Base-by-base conservation (phyloP, 495 filamentous ascomycete species). In the Penicillium paxilli region DNA sequence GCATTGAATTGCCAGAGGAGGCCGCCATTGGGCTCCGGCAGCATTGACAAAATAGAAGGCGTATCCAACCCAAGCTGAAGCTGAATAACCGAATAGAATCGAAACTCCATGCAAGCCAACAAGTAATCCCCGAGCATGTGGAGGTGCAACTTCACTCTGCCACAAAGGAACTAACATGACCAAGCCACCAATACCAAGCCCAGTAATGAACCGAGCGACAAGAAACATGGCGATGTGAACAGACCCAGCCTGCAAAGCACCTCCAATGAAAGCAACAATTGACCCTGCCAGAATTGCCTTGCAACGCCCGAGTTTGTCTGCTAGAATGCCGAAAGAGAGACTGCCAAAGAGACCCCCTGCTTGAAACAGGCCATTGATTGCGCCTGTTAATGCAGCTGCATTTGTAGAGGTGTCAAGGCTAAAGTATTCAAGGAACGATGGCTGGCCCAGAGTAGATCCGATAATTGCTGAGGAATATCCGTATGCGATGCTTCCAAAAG, bases 391-490 rank as follows among this genome's bases (percentile, higher is more conserved):
- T 3, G 32, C 7, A 3, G 7, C 32, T 7, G 32, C 32, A 41
- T 68, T 67, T 0, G 73, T 65, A 1, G 74, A 74, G 1, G 51
- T 22, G 1, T 71, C 61, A 1, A 77, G 68, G 10, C 64, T 51
- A 38, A 76, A 65, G 47, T 63, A 71, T 16, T 44, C 64, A 55
- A 72, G 75, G 56, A 74, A 77, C 25, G 63, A 65, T 0, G 74
- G 71, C 54, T 75, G 74, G 3, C 77, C 76, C 44, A 80, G 61
- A 3, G 75, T 78, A 4, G 74, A 73, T 14, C 65, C 60, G 37
- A 80, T 75, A 46, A 77, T 69, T n/a, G 73, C 64, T 16, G 75
- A 55, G 26, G 75, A 69, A 59, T 76, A 77, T 26, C 59, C 61
- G 51, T 62, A 70, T 20, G 71, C 51, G 20, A 64, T 62, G n/a